Evolutionary conservation across 1,139 yeast species (phyloP).

Genomic region (Suhomyces wounanorum): DNA sequence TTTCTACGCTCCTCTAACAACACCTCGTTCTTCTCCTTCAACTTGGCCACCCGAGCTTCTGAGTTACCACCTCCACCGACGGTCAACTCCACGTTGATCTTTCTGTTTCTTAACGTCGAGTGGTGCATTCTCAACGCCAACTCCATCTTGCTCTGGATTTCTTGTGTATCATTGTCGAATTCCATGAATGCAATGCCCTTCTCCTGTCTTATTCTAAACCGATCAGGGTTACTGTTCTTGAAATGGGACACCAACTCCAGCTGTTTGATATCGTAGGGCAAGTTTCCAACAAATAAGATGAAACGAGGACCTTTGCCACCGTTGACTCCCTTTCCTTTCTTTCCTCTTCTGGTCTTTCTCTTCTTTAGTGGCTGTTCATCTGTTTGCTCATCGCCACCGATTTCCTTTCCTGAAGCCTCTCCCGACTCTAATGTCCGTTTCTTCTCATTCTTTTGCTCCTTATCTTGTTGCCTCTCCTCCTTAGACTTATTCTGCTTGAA

Average conservation of each 20-base stretch:
- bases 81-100: conserved; percentile 91
- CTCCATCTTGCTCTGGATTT: conserved; percentile 79
- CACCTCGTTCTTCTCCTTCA: conserved; percentile 76
- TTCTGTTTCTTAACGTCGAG: conserved; percentile 62
- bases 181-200: conserved; percentile 94
- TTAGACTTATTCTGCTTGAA: conserved; percentile 55
- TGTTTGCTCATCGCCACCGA: conserved; percentile 9
- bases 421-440: conserved; percentile 14
- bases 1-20: conserved; percentile 63
- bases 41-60: conserved; percentile 63
- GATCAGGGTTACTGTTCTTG: conserved; percentile 69
- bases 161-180: conserved; percentile 62
- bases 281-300: conserved; percentile 87
- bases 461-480: conserved; percentile 39
- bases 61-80: conserved; percentile 99
- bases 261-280: conserved; percentile 71
- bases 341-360: conserved; percentile 77
- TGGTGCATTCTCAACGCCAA: conserved; percentile 83
- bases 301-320: conserved; percentile 66
- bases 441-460: conserved; percentile 19
- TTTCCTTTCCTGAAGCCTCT: conserved; percentile 19
- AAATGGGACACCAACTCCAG: conserved; percentile 74
- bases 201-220: conserved; percentile 74
- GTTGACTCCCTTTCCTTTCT: conserved; percentile 59
- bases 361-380: conserved; percentile 54